Conservation (phyloP, 345 rosid species). For the Eucalyptus leucophloia region DNA sequence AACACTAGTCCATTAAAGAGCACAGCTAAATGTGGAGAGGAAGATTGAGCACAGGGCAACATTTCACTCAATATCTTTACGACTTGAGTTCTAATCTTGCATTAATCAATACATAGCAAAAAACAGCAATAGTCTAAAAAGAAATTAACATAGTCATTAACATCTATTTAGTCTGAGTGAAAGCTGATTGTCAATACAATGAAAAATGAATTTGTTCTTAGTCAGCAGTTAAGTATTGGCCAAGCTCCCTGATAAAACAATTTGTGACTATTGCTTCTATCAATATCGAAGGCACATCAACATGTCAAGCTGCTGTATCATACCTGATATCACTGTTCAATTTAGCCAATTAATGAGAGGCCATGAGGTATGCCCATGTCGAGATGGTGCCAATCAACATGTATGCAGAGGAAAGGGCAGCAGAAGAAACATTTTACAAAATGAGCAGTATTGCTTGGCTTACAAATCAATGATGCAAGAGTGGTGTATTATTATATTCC, state of each 20-base stretch:
- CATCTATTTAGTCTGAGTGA: neutral
- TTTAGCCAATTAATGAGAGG: neutral
- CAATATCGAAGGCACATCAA: neutral
- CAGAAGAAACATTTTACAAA: neutral
- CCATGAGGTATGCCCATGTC: neutral
- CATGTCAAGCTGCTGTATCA: neutral
- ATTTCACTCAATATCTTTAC: neutral
- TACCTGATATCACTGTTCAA: neutral
- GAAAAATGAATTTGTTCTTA: neutral
- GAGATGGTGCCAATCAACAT: neutral
- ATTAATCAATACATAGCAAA: neutral
- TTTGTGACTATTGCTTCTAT: neutral
- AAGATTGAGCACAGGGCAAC: neutral
- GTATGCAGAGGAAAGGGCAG: neutral
- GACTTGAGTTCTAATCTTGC: neutral
- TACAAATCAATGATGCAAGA: neutral
- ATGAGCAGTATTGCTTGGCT: neutral
- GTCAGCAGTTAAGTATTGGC: neutral
- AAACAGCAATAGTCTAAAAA: neutral
- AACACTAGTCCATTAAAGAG: neutral
- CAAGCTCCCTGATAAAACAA: neutral
- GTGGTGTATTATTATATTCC: neutral
- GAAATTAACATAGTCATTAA: neutral
- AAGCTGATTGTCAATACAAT: neutral
- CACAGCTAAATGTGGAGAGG: neutral